Base-by-base conservation (phyloP, 352 stramenopile species). In the Pythium aristosporum region DNA sequence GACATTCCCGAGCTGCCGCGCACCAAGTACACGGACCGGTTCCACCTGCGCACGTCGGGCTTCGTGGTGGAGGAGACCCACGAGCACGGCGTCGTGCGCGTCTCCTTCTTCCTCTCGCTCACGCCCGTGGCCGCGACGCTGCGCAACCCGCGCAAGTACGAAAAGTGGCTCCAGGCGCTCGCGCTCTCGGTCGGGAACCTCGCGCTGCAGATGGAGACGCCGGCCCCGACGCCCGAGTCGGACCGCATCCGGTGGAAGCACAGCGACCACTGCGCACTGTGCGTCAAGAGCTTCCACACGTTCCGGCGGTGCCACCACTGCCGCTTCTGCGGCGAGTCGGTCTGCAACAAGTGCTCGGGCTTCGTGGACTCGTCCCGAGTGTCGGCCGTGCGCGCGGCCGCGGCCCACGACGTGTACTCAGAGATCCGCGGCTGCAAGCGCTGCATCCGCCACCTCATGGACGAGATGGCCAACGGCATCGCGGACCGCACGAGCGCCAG, bases 231-330 rank as follows among this genome's bases (percentile, higher is more conserved):
- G 5, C 64, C 69, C 18, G 63, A 83, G 32, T 23, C 79, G 42
- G 76, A 65, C 15, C 74, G 74, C 32, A 59, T 68, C 23, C 72
- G 72, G 44, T 92, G 84, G 84, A 83, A 82, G 57, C 65, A 82
- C 42, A 89, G 78, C 62, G 74, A 87, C 61, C 66, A 77, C 63
- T 91, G 82, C 61, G 75, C 65, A 43, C 43, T 87, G 34, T 91
- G 82, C 43, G 61, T 85, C 52, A 87, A 87, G 69, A 72, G 65
- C 28, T 90, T 90, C 57, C 76, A 78, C 46, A 76, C 80, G 12
- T 91, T 93, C 65, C 76, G 80, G 1, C 71, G 71, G 50, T 80
- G 77, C 48, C 77, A 91, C 60, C 80, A 89, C 69, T 91, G 82
- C 50, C 82, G 82, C 1, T 78, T 91, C 47, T 91, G 82, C 54